Base-by-base conservation (phyloP, 2,329 filamentous ascomycete genomes). In the Fusarium lateritium region DNA sequence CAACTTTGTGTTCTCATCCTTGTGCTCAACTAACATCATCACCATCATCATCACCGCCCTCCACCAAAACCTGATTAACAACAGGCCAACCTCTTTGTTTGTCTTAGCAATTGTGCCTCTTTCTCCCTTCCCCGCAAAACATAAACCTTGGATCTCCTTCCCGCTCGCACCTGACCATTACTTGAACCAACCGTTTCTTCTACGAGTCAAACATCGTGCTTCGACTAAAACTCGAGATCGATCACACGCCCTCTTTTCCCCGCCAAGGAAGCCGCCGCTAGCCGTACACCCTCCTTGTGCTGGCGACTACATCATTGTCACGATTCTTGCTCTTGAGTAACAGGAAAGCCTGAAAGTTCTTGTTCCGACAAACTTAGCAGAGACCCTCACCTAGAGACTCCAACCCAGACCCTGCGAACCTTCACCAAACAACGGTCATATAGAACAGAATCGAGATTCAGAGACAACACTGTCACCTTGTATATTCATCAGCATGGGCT, bases 401-500 rank as follows among this genome's bases (percentile, higher is more conserved):
- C 39, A 44, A 13, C 24, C 52, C 17, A 50, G 38, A 33, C 28
- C 22, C 44, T 34, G 42, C 17, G 33, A 52, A 43, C 19, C 14
- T 38, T 49, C 49, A 40, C 28, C 38, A 49, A 24, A 39, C 61
- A 36, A 10, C 15, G 39, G 19, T 42, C n/a, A 40, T 33, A 47
- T 17, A 34, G 36, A 49, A 43, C n/a, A 13, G 9, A 24, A 19
- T 44, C 4, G 38, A 5, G 22, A 43, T 24, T 64, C 24, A n/a
- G 21, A 34, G 26, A 31, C 31, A 51, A 13, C 24, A 55, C 42
- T 45, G 24, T 54, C 36, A 61, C 42, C 34, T 60, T 44, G 50
- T 67, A 54, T 60, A 68, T 52, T 65, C 49, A 45, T 38, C 59
- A 74, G 46, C 6, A 75, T 75, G 73, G 73, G 73, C 47, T 75